Percentiles rank a stretch among this genome's conserved stretches.
phyloP scores from a whole-genome alignment of 768 basidiomycete species.

The Leccinum ochraceum region DNA sequence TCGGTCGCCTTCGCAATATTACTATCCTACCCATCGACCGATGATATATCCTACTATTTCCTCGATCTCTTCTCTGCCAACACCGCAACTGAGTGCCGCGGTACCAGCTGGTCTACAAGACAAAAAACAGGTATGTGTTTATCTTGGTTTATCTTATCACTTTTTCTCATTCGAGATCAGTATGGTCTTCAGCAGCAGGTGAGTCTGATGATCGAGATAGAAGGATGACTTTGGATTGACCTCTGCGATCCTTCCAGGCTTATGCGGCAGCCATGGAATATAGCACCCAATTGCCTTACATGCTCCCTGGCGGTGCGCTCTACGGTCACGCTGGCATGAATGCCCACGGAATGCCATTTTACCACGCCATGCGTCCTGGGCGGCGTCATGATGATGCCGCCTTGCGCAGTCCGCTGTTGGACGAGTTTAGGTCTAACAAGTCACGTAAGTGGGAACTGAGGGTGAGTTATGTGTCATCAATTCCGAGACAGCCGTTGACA shows the following conservation, averaged over 20 bases:
- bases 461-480: constrained; percentile 43
- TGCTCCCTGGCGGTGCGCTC: constrained; percentile 44
- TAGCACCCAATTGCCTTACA: constrained; percentile 44
- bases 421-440: constrained; percentile 84
- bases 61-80: constrained; percentile 54
- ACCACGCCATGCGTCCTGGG: constrained; percentile 42
- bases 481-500: constrained; percentile 5
- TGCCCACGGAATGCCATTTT: constrained; percentile 37
- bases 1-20: constrained; percentile 59
- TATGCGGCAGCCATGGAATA: constrained; percentile 53
- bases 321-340: constrained; percentile 42
- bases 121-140: constrained; percentile 58
- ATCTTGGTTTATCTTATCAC: constrained; percentile 5
- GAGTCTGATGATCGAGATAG: constrained; percentile 21
- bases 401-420: constrained; percentile 71
- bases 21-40: constrained; percentile 56
- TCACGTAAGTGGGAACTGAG: constrained; percentile 78
- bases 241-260: constrained; percentile 27
- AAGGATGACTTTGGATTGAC: background rate
- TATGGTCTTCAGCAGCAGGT: constrained; percentile 52
- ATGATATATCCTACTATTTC: constrained; percentile 58
- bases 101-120: constrained; percentile 44
- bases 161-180: constrained; percentile 28
- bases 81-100: constrained; percentile 46
- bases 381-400: constrained; percentile 47